phyloP scores from a whole-genome alignment of 805 yeast genomes.

The Trichomonascus vanleenenianus region DNA sequence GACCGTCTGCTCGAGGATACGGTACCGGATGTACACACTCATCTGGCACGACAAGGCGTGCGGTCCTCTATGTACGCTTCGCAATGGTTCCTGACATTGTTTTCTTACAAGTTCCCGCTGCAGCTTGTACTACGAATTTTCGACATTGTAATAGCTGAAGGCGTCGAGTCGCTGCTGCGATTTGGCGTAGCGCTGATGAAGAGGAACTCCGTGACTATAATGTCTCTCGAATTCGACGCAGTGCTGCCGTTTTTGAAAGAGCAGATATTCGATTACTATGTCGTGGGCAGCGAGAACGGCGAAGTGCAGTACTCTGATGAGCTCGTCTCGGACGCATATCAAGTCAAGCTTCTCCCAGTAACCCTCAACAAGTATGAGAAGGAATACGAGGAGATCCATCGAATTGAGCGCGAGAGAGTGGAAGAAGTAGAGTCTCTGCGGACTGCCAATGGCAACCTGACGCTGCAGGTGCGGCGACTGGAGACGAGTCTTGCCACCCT shows the following conservation, averaged over 20 bases:
- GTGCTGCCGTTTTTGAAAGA: constrained; percentile 73
- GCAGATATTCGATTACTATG: constrained; percentile 63
- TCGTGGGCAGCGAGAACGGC: constrained; percentile 28
- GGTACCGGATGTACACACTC: constrained; percentile 64
- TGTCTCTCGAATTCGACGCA: constrained; percentile 64
- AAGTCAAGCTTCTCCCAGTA: constrained; percentile 63
- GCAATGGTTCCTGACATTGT: constrained; percentile 94
- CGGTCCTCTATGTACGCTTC: constrained; percentile 94
- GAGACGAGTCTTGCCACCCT: constrained; percentile 62
- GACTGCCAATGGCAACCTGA: constrained; percentile 60
- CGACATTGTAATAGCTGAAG: constrained; percentile 86
- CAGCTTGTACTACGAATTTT: constrained; percentile 79
- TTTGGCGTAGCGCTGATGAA: constrained; percentile 77
- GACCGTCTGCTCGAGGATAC: constrained; percentile 77
- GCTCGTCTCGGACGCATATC: constrained; percentile 72
- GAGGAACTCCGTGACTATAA: constrained; percentile 52
- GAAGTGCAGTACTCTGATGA: constrained; percentile 48
- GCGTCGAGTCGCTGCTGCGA: constrained; percentile 76
- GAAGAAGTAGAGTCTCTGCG: constrained; percentile 53
- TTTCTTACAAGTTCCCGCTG: constrained; percentile 90
- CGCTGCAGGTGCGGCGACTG: constrained; percentile 63
- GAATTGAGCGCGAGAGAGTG: constrained; percentile 55
- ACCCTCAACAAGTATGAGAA: constrained; percentile 60
- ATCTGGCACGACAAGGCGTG: constrained; percentile 78
- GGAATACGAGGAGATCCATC: constrained; percentile 70